Base-by-base conservation (phyloP, 1,284 basidiomycete species). In the Sporisorium scitamineum region DNA sequence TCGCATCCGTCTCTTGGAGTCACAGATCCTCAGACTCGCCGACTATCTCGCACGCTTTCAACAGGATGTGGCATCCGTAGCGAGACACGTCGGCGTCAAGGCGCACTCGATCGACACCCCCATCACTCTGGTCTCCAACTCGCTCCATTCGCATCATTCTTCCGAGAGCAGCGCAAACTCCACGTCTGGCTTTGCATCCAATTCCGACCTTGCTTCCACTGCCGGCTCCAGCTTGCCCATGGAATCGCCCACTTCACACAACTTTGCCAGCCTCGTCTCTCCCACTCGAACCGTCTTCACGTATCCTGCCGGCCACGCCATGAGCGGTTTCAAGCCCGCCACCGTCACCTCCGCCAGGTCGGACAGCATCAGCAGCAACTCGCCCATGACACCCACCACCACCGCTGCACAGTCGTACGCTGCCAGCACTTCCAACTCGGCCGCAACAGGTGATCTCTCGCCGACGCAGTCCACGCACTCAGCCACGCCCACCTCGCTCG, bases 1-100 rank as follows among this genome's bases (percentile, higher is more conserved):
- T 39, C 79, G 81, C 50, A 84, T 86, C 52, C 69, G 72, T 20
- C 54, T 61, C 11, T 70, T 86, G 27, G 85, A 86, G 45, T 62
- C 67, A 8, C 82, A 84, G 50, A 74, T 86, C 32, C 44, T 73
- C 31, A 65, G 76, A 27, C 65, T 84, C 0, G 69, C 75, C 14
- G 78, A 80, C 52, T 78, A 78, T 26, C 79, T 85, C 20, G 56
- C 59, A 24, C 80, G 73, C 52, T 70, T 84, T 26, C 79, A 79
- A 42, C 76, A 79, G 34, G 79, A 83, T 37, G 67, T 84, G 62
- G 70, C 66, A 24, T 64, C 67, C 39, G 62, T 82, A 3, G 76
- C 77, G 1, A 51, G 68, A 22, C 62, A 73, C 22, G 60, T 76
- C n/a, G 78, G 78, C 18, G 64, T 78, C 53, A 68, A 79, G 48